A percentile compares a stretch with the other conserved stretches of the same genome.
Evolutionary conservation across 257 asterid genomes (phyloP).

Genomic region (Salvia splendens): DNA sequence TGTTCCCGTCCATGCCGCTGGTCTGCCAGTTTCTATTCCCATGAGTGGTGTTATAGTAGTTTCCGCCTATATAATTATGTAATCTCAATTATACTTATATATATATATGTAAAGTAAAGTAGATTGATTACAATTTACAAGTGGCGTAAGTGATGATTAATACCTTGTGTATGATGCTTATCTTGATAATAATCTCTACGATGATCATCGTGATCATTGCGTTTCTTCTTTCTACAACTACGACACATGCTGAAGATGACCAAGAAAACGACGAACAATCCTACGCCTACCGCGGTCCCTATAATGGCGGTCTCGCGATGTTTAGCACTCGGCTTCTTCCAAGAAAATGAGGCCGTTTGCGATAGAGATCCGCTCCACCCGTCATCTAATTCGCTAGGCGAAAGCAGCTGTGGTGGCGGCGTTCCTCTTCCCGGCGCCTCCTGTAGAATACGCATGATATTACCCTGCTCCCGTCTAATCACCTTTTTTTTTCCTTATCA

Average conservation of each 20-base stretch:
- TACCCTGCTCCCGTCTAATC: constrained; percentile 33
- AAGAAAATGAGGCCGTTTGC: background rate
- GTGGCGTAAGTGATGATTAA: too few relatives aligned
- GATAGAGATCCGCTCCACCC: background rate
- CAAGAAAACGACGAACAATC: constrained; percentile 49
- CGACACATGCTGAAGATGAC: constrained; percentile 39
- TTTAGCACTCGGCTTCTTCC: constrained; percentile 12
- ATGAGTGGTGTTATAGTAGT: constrained; percentile 32
- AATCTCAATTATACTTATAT: too few relatives aligned
- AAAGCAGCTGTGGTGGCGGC: constrained; percentile 22
- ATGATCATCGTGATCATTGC: constrained; percentile 34
- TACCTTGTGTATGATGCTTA: background rate
- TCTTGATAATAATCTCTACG: constrained; percentile 50
- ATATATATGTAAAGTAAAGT: too few relatives aligned
- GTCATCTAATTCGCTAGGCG: background rate
- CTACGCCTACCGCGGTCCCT: constrained; percentile 58
- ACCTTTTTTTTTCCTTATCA: constrained; percentile 18
- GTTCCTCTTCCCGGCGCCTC: constrained; percentile 8
- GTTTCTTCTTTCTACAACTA: constrained; percentile 49
- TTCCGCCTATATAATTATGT: too few relatives aligned
- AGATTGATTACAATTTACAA: too few relatives aligned
- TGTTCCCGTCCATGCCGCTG: constrained; percentile 34
- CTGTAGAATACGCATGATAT: constrained; percentile 11
- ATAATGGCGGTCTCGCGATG: constrained; percentile 36
- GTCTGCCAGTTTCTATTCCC: constrained; percentile 49